Base-by-base conservation (phyloP, 2,329 filamentous ascomycete genomes). In the Fusarium armeniacum region DNA sequence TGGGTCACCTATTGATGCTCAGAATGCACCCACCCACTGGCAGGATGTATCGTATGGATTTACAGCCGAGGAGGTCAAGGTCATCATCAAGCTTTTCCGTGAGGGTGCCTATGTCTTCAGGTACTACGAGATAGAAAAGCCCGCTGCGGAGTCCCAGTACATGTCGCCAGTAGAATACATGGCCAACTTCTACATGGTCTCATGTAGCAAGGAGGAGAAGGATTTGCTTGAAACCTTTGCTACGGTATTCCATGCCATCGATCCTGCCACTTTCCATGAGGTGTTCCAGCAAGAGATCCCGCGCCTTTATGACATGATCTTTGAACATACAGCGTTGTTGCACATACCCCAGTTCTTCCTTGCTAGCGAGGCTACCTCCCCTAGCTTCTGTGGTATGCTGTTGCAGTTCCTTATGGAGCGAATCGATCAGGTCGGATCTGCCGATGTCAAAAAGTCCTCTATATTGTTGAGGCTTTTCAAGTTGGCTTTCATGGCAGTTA, bases 321-420 rank as follows among this genome's bases (percentile, higher is more conserved):
- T 98, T 78, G 93, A 98, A 78, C 96, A 99, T 79, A 94, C 94
- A 3, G 93, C 93, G 28, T 85, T 99, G 40, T 86, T 99, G 53
- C 96, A 99, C 79, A 93, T 99, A 59, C 95, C 96, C 9, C 96
- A 99, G 77, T 99, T 98, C 80, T 96, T 99, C 81, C 88, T 99
- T 53, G 96, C 97, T n/a, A 98, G 94, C 75, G 96, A 99, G 82
- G 95, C 95, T 6, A 99, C 97, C 0, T 98, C 94, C 28, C 94
- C 96, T 1, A 97, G 94, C 70, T 99, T 99, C 80, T 97, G 94
- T 66, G 96, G 97, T 40, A 98, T 99, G 96, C 89, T 99, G 28
- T 83, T 99, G 49, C 93, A 97, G 71, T 99, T 99, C 77, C 84
- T 99, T 64, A 99, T 99, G 96, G 92, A 95, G 74, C 92, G 93